Evolutionary conservation across 2,329 filamentous ascomycete species (phyloP), one percentile per base, ranked within the genome.

Genomic region (Nigrospora osmanthi): DNA sequence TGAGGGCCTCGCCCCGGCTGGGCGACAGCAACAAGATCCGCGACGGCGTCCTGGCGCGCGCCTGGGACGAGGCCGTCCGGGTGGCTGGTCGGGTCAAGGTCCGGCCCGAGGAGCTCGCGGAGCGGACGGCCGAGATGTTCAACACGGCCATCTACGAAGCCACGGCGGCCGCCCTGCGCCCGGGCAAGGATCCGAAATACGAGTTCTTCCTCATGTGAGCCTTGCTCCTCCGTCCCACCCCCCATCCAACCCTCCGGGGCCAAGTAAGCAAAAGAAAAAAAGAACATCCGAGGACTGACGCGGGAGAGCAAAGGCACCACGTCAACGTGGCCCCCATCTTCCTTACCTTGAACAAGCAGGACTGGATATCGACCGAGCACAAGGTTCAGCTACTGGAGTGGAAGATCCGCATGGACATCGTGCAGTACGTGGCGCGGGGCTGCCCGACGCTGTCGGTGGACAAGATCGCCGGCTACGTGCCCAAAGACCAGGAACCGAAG

Each of bases 331-430:
- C 72, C 11, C 83, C 83, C n/a, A 80, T 95, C 52, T 93, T 91
- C 68, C 73, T 87, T 52, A 70, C 72, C 9, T 73, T 95, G 59
- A 75, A 82, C 56, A 66, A 67, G 11, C 73, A 73, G 51, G 52
- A 70, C 34, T 93, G 78, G 76, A 70, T 89, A 37, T 70, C 79
- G 0, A 58, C 65, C 0, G 68, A 71, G 9, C 69, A 70, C 40
- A 91, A 90, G 58, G 69, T 73, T 12, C 80, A 87, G 6, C 66
- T 95, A 0, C 70, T 95, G 9, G 85, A 93, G 63, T 90, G 82
- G 78, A 95, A 94, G 63, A 85, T 83, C 41, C 79, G 89, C 36
- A 65, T 82, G 53, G 87, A 93, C 58, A 67, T 95, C 6, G 58
- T 82, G 6, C 72, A 89, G 64, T 95, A 94, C 60, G 77, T 83